phyloP scores from a whole-genome alignment of 1,284 basidiomycete genomes.

The Coniferiporia weirii region DNA sequence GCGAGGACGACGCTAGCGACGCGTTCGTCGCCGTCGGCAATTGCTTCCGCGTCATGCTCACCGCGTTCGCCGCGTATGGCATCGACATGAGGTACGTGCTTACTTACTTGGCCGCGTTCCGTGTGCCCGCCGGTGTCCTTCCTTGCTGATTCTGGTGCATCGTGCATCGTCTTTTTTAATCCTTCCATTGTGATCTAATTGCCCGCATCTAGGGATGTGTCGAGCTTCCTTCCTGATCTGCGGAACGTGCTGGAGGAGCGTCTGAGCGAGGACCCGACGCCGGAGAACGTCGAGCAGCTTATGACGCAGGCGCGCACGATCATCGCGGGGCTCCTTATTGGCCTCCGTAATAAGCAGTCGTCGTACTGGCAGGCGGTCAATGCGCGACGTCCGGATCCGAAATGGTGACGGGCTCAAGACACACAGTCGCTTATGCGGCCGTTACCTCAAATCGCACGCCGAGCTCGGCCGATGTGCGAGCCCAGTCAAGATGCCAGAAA shows the following conservation, averaged over 20 bases:
- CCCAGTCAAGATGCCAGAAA: no score
- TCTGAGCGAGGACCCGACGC: slow-evolving; percentile 78
- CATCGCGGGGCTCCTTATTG: slow-evolving; percentile 76
- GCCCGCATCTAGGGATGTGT: slow-evolving; percentile 63
- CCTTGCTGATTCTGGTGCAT: background rate
- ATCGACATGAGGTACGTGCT: slow-evolving; percentile 79
- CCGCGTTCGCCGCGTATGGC: slow-evolving; percentile 72
- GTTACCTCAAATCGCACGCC: no score
- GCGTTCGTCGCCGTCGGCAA: slow-evolving; percentile 92
- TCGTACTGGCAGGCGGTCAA: slow-evolving; percentile 38
- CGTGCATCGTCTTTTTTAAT: no score
- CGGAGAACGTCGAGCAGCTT: slow-evolving; percentile 65
- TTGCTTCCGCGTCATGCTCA: slow-evolving; percentile 83
- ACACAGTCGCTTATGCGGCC: no score
- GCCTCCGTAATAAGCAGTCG: slow-evolving; percentile 79
- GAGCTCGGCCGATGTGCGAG: no score
- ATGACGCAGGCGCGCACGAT: slow-evolving; percentile 78
- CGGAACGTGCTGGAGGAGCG: slow-evolving; percentile 80
- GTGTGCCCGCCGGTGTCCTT: background rate
- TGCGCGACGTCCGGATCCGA: background rate
- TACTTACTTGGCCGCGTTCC: background rate
- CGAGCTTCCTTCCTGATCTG: slow-evolving; percentile 75
- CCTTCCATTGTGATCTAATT: background rate
- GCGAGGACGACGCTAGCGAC: slow-evolving; percentile 82
- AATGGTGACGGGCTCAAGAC: no score